Evolutionary conservation across 805 yeast species (phyloP), one percentile per base, ranked within the genome.

Genomic region (Suhomyces pyralidae): DNA sequence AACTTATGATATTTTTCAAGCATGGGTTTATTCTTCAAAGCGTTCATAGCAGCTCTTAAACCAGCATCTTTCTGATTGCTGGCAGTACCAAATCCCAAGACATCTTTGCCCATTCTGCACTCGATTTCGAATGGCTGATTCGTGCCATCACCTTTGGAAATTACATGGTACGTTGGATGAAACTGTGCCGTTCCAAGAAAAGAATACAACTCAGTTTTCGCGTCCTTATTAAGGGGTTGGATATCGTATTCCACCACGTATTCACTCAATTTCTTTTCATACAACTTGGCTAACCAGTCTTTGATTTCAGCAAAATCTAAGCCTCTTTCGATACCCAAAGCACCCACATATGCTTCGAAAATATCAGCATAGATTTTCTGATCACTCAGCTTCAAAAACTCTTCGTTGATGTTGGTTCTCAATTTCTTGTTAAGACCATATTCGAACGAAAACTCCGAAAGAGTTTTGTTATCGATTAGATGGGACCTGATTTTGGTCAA

Each of bases 311-410:
- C 65, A 48, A 80, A 70, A 54, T 83, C 80, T 15, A 71, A 67
- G 10, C 70, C 71, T 40, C 80, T 73, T 56, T 88, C 96, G 20
- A 82, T 74, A 7, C 80, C 79, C 30, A 93, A 68, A 0, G 96
- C 99, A 6, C 97, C 98, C 45, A 94, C 78, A 59, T 93, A 93
- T 0, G 98, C 97, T 69, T 94, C 99, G 65, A 93, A 89, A 0
- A 88, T 83, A 74, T 93, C 99, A 0, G 98, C 97, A 62, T 80
- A 80, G 3, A 88, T 73, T 64, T 94, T 94, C 57, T 80, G 80
- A 53, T 79, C 82, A 7, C 89, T 88, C 32, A 73, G 71, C 26
- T 69, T 65, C 50, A 79, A 74, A 12, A 74, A 61, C 3, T 67
- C 65, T 30, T 73, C 81, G 52, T 81, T 82, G 32, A 78, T 74